phyloP scores from a whole-genome alignment of 371 early-diverging fungal species.

The Mucor plumbeus region DNA sequence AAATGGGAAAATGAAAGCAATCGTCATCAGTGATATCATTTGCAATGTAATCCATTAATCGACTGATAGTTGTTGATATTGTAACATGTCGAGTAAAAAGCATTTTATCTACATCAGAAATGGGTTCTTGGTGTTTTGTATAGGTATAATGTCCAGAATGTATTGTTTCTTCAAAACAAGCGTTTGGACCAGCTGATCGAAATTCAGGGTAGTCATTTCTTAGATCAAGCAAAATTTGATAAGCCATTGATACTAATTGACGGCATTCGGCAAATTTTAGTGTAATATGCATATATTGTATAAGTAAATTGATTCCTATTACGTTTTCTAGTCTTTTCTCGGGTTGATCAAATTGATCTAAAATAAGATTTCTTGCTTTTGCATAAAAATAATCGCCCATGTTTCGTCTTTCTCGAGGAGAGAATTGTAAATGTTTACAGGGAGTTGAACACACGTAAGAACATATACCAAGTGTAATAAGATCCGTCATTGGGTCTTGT shows the following conservation, averaged over 20 bases:
- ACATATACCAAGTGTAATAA: slow-evolving; percentile 18
- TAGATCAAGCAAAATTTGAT: slow-evolving; percentile 23
- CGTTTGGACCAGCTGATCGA: background rate
- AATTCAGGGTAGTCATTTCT: background rate
- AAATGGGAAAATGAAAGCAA: background rate
- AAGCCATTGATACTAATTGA: slow-evolving; percentile 13
- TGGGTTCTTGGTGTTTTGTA: background rate
- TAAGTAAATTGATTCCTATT: slow-evolving; percentile 14
- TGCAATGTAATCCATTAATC: slow-evolving; percentile 7
- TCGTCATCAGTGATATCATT: background rate
- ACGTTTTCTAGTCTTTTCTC: slow-evolving; percentile 30
- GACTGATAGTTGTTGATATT: background rate
- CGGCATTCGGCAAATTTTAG: slow-evolving; percentile 13
- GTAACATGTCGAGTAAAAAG: slow-evolving; percentile 12
- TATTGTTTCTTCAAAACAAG: background rate
- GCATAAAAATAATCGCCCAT: slow-evolving; percentile 23
- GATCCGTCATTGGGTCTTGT: slow-evolving; percentile 6
- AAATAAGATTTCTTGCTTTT: slow-evolving; percentile 16
- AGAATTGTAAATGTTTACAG: slow-evolving; percentile 12
- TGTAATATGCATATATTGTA: slow-evolving; percentile 17
- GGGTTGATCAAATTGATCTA: slow-evolving; percentile 26
- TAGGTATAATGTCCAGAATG: background rate
- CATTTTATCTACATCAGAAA: background rate
- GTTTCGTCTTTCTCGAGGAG: slow-evolving; percentile 2
- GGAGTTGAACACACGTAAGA: slow-evolving; percentile 17